Evolutionary conservation across 306 rosid genomes (phyloP).

Genomic region (Nissolia schottii): DNA sequence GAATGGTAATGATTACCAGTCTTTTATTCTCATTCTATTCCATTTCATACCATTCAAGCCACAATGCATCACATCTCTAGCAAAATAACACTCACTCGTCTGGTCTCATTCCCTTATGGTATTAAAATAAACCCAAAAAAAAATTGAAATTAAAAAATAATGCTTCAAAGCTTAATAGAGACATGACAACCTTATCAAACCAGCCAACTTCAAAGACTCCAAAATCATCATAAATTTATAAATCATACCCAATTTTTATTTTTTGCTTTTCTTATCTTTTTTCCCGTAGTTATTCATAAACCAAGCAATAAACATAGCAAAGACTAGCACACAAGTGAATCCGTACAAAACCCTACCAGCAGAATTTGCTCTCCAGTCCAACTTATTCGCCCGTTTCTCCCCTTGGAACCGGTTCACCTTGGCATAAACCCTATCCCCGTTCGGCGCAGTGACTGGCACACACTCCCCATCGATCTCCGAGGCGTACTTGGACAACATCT

Average conservation of each 20-base stretch:
- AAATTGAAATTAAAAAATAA: not conserved
- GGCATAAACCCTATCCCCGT: constrained; percentile 79
- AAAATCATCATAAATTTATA: not conserved
- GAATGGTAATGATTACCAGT: not conserved
- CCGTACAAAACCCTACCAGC: constrained; percentile 41
- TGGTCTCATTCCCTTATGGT: not conserved
- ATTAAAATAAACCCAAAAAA: not conserved
- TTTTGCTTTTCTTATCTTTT: too few relatives aligned
- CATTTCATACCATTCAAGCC: not conserved
- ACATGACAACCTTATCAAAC: too few relatives aligned
- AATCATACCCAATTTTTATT: not conserved
- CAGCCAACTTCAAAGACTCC: not conserved
- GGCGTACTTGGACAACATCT: constrained; percentile 54
- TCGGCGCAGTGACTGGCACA: constrained; percentile 79
- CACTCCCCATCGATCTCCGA: constrained; percentile 86
- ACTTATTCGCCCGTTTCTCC: constrained; percentile 42
- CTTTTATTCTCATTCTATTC: not conserved
- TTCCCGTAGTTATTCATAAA: not conserved
- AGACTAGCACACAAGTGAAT: not conserved
- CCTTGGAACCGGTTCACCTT: constrained; percentile 46
- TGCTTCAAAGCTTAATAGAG: not conserved
- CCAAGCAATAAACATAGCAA: not conserved
- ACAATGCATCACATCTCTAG: not conserved
- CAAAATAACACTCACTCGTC: not conserved
- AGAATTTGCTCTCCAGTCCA: constrained; percentile 30